Base-by-base conservation (phyloP, 1,139 yeast species). In the Hemisphaericaspora subhashii region DNA sequence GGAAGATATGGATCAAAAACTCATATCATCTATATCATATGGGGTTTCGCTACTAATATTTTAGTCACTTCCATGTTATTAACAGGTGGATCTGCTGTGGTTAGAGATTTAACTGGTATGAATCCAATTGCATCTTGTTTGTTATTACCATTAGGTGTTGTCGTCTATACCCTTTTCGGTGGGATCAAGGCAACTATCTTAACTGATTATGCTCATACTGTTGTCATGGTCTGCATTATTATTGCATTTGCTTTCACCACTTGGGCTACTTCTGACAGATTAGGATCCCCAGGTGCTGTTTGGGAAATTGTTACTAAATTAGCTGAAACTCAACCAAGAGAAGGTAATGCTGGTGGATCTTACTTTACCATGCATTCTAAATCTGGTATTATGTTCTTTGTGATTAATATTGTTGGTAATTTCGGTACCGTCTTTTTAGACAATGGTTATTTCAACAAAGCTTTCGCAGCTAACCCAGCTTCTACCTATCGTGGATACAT, bases 401-500 rank as follows among this genome's bases (percentile, higher is more conserved):
- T 86, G 29, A 83, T 86, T 57, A 86, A 87, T 62, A 69, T 86
- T 48, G 85, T 86, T 35, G 96, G 96, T 44, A 86, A 86, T 63
- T 86, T 87, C 52, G 95, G 95, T 40, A 86, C 95, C 16, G 95
- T 87, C 16, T 87, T 86, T 59, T 68, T 88, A 55, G 96, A 88
- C 58, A 85, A 85, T 52, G 95, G 95, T 30, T 89, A 88, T 64
- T 88, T 90, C 82, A 85, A 86, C 64, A 85, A 86, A 64, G 95
- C 95, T 5, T 85, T 88, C 60, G 90, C 95, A 34, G 86, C 95
- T 10, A 73, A 82, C 46, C 94, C 96, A 13, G 84, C 80, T 3
- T 82, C 94, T 27, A 87, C 95, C 22, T 70, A 88, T 53, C 92
- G 94, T n/a, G 96, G 96, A 13, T 88, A 89, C 59, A 81, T 87